phyloP scores from a whole-genome alignment of 768 basidiomycete genomes.

The Saitozyma podzolica region DNA sequence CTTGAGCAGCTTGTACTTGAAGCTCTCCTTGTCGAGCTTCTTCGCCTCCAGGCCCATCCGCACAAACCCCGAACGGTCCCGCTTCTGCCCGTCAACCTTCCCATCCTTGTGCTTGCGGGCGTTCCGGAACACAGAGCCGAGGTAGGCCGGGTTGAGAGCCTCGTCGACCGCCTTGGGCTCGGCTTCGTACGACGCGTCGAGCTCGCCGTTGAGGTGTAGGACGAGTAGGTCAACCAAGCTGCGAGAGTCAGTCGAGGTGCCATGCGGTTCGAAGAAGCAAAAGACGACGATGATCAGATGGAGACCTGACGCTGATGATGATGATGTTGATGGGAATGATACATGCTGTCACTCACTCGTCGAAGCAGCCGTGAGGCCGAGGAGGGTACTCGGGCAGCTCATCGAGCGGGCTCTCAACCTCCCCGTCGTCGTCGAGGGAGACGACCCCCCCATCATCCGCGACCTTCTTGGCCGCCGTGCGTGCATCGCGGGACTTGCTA shows the following conservation, averaged over 20 bases:
- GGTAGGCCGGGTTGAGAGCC: constrained; percentile 16
- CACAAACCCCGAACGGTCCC: constrained; percentile 13
- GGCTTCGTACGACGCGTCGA: constrained; percentile 36
- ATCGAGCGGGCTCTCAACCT: constrained; percentile 21
- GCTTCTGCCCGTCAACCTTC: not conserved
- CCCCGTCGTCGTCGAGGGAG: constrained; percentile 21
- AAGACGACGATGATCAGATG: not conserved
- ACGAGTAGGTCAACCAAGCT: constrained; percentile 65
- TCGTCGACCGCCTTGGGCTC: constrained; percentile 23
- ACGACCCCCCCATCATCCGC: constrained; percentile 15
- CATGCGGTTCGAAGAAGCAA: not conserved
- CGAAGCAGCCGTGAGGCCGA: constrained; percentile 68
- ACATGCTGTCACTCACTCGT: constrained; percentile 59
- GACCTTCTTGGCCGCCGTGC: constrained; percentile 12
- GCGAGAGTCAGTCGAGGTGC: not conserved
- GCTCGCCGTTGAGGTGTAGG: constrained; percentile 61
- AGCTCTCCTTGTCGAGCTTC: not conserved
- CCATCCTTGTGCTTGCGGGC: constrained; percentile 3
- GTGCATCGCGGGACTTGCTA: constrained; percentile 28
- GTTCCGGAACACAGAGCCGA: constrained; percentile 10
- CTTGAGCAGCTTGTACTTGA: constrained; percentile 3
- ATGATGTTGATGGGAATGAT: too few species aligned
- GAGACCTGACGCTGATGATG: too few species aligned
- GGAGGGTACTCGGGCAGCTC: constrained; percentile 25
- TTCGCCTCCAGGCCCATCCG: not conserved